A percentile compares a stretch with the other conserved stretches of the same genome.
phyloP scores from a whole-genome alignment of 139 green algal genomes.

The Chlamydomonas incerta region DNA sequence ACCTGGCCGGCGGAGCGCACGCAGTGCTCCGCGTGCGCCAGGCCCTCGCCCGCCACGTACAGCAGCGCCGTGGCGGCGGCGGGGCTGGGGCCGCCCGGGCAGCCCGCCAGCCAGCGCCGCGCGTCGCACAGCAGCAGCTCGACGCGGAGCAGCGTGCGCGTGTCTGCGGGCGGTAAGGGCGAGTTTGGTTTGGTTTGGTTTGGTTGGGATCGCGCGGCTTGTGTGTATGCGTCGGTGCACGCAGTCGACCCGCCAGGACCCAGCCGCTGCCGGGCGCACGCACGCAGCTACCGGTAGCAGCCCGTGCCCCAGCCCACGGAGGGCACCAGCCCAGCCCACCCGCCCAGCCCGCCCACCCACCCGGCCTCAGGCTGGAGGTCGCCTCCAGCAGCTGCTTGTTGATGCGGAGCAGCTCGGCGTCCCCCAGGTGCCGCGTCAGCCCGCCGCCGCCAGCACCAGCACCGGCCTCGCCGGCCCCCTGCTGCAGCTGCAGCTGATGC shows the following conservation, averaged over 20 bases:
- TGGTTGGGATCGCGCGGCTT: too few species aligned
- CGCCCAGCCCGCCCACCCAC: too few species aligned
- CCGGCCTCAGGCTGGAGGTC: neutral
- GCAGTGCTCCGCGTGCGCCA: constrained; percentile 24
- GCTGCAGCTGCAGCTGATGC: too few species aligned
- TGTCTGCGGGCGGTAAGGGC: too few species aligned
- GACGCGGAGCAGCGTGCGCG: neutral
- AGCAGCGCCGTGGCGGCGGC: constrained; percentile 18
- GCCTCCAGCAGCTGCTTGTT: constrained; percentile 8
- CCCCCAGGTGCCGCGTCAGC: neutral
- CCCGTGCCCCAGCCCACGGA: too few species aligned
- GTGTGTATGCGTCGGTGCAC: too few species aligned
- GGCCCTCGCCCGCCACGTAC: constrained; percentile 7
- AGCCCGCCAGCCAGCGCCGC: constrained; percentile 4
- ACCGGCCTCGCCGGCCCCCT: neutral
- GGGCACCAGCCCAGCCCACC: too few species aligned
- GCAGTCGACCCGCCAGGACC: too few species aligned
- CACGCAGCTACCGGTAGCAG: too few species aligned
- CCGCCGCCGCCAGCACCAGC: neutral
- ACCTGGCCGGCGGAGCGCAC: constrained; percentile 23
- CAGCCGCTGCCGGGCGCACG: too few species aligned
- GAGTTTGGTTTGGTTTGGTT: too few species aligned
- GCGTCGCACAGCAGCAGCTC: constrained; percentile 12
- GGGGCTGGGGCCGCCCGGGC: neutral
- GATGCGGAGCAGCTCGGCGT: neutral